These are phyloP conservation scores for Penicillium coprophilum DNA, from an alignment of 495 filamentous ascomycete species.

Conservation along the genomic window DNA sequence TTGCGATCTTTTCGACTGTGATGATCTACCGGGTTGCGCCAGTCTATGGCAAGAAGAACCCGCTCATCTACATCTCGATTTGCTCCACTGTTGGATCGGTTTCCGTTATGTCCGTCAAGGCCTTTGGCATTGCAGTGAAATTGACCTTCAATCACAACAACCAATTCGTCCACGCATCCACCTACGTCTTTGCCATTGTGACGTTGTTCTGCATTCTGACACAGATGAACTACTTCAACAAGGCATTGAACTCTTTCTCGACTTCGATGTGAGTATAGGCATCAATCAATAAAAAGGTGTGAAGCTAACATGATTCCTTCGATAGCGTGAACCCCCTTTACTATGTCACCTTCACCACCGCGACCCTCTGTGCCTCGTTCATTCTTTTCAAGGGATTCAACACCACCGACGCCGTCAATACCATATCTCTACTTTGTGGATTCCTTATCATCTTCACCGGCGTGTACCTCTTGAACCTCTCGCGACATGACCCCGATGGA, in stretches of 20 bases:
- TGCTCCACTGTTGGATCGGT: constrained; percentile 95
- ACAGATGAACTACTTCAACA: constrained; percentile 99
- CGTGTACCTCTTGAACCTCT: constrained; percentile 95
- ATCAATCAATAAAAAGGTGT: neutral
- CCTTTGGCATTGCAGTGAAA: constrained; percentile 95
- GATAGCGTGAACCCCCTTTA: constrained; percentile 93
- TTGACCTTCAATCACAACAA: constrained; percentile 88
- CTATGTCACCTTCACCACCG: constrained; percentile 99
- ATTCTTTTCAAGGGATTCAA: constrained; percentile 98
- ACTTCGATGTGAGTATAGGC: constrained; percentile 78
- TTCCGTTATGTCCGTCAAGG: constrained; percentile 98
- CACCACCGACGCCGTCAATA: constrained; percentile 89
- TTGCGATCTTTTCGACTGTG: constrained; percentile 76
- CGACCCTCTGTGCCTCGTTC: constrained; percentile 91
- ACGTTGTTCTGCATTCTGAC: constrained; percentile 90
- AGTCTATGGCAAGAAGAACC: constrained; percentile 87
- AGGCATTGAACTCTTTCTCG: constrained; percentile 93
- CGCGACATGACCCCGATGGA: constrained; percentile 85
- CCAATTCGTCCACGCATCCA: constrained; percentile 89
- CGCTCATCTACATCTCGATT: constrained; percentile 92
- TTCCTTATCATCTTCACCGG: constrained; percentile 97
- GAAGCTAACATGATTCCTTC: constrained; percentile 29
- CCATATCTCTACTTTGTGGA: constrained; percentile 86
- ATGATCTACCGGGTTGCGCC: constrained; percentile 97
- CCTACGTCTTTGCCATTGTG: constrained; percentile 95